These are phyloP conservation scores for Capsicum baccatum DNA, from an alignment of 257 asterid species.

Conservation along the genomic window DNA sequence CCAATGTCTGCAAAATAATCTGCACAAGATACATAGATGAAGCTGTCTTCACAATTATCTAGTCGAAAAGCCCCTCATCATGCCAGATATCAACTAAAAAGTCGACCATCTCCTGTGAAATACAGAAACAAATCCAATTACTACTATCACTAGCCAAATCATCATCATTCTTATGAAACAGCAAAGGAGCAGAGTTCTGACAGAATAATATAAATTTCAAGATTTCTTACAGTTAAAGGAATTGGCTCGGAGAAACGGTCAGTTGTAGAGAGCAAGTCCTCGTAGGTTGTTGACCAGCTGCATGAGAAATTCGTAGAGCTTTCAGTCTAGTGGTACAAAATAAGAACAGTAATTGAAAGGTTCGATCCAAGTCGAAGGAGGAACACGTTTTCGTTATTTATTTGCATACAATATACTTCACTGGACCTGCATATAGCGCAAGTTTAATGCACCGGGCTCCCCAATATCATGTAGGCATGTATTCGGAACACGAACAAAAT, in stretches of 20 bases:
- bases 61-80: constrained; percentile 88
- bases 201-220: background rate
- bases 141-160: background rate
- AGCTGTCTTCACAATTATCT: constrained; percentile 31
- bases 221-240: constrained; percentile 74
- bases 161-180: background rate
- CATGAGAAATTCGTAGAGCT: constrained; percentile 36
- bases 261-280: constrained; percentile 79
- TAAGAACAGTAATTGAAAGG: background rate
- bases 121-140: constrained; percentile 25
- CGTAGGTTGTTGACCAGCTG: constrained; percentile 93
- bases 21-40: constrained; percentile 31
- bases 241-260: constrained; percentile 75
- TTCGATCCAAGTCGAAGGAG: background rate
- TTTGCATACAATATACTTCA: background rate
- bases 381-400: background rate
- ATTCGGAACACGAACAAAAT: background rate
- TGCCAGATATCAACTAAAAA: constrained; percentile 91
- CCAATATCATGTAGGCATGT: background rate
- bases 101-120: constrained; percentile 90
- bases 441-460: background rate
- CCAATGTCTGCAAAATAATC: constrained; percentile 10
- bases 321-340: background rate
- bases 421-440: background rate
- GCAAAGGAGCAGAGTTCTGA: constrained; percentile 12